phyloP scores from a whole-genome alignment of 116 monocot genomes.

The Posidonia oceanica region DNA sequence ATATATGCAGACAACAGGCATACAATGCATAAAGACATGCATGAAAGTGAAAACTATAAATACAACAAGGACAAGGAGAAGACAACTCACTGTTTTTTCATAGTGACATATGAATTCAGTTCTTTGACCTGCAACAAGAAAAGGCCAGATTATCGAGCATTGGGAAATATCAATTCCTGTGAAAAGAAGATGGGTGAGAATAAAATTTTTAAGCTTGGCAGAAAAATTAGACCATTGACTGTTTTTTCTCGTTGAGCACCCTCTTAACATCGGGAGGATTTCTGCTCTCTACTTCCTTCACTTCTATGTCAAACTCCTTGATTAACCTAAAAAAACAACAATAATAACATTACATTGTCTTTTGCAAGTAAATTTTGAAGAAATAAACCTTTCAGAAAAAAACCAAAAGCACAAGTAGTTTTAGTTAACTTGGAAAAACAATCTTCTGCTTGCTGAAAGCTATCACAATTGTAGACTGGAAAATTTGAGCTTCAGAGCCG shows the following conservation, averaged over 20 bases:
- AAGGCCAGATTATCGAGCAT: not conserved
- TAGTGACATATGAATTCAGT: slow-evolving; percentile 80
- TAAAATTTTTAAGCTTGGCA: not conserved
- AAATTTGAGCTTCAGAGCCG: no score
- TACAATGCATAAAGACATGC: not conserved
- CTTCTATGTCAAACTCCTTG: slow-evolving; percentile 72
- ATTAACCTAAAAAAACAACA: slow-evolving; percentile 49
- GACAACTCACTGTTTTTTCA: slow-evolving; percentile 74
- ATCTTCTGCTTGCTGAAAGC: no score
- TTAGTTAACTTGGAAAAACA: not conserved
- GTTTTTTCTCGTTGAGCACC: slow-evolving; percentile 67
- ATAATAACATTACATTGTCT: not conserved
- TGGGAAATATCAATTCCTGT: no score
- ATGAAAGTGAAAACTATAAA: slow-evolving; percentile 1
- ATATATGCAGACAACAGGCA: not conserved
- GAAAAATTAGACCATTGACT: slow-evolving; percentile 49
- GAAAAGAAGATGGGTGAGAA: not conserved
- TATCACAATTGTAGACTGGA: no score
- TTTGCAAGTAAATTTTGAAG: not conserved
- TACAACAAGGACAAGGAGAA: not conserved
- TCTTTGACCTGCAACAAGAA: slow-evolving; percentile 77
- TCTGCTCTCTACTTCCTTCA: slow-evolving; percentile 48
- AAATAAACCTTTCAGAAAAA: not conserved
- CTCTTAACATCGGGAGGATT: slow-evolving; percentile 37
- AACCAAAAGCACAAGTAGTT: not conserved